Evolutionary conservation across 305 asterid genomes (phyloP).

Genomic region (Ilex paraguariensis): DNA sequence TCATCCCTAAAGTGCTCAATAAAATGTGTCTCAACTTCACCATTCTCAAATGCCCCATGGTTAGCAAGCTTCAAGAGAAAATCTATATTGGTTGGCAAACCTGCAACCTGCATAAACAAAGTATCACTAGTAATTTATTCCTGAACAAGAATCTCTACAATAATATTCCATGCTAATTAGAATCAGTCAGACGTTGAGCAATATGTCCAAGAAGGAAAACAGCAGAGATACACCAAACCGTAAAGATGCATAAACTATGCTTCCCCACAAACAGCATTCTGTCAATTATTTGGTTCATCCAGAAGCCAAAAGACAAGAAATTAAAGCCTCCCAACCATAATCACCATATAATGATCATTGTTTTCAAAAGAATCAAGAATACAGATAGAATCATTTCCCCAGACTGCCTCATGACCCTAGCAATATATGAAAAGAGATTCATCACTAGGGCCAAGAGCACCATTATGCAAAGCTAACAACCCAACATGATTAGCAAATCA

Average conservation of each 20-base stretch:
- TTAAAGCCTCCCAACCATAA: background rate
- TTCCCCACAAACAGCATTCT: background rate
- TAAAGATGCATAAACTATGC: background rate
- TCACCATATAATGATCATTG: background rate
- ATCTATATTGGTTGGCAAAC: constrained; percentile 95
- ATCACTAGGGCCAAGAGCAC: no score
- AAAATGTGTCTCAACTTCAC: constrained; percentile 94
- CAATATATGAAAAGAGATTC: no score
- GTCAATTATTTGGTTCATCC: background rate
- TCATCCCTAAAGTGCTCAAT: constrained; percentile 76
- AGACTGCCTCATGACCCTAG: no score
- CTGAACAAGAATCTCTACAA: no score
- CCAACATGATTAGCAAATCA: background rate
- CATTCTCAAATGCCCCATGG: constrained; percentile 69
- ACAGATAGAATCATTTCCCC: no score
- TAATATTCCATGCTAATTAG: background rate
- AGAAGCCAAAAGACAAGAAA: background rate
- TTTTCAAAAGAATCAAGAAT: no score
- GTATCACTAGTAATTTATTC: constrained; percentile 6
- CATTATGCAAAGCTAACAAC: background rate
- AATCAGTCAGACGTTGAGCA: background rate
- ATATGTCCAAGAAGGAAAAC: background rate
- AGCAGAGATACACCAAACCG: background rate
- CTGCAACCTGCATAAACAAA: constrained; percentile 68
- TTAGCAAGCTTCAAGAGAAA: constrained; percentile 73